A percentile compares a stretch with the other conserved stretches of the same genome.
Conservation (phyloP, 805 yeast genomes). For the Diddensiella santjacobensis region DNA sequence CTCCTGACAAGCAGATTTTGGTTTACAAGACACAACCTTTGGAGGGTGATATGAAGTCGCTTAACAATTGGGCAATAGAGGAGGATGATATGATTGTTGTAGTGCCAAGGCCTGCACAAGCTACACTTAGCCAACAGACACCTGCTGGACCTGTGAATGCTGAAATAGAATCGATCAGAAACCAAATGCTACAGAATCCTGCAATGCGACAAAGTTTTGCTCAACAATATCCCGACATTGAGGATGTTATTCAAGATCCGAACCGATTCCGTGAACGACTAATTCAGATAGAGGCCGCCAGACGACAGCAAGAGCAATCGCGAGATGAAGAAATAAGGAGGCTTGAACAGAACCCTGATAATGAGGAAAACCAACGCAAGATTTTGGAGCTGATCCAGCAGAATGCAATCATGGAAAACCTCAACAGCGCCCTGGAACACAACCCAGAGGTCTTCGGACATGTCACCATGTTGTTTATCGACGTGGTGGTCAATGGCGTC, state of each 20-base stretch:
- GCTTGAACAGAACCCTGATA: constrained; percentile 62
- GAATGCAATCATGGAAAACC: constrained; percentile 73
- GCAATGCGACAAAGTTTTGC: constrained; percentile 32
- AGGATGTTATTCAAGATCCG: constrained; percentile 45
- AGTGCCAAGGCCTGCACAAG: constrained; percentile 5
- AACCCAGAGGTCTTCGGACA: constrained; percentile 86
- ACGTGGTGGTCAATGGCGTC: constrained; percentile 71
- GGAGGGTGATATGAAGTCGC: constrained; percentile 33
- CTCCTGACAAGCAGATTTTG: constrained; percentile 46
- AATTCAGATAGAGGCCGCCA: constrained; percentile 28
- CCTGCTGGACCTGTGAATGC: constrained; percentile 8
- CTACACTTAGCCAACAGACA: not conserved
- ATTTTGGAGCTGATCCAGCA: constrained; percentile 66
- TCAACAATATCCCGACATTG: constrained; percentile 47
- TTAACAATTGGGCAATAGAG: constrained; percentile 47
- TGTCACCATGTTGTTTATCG: constrained; percentile 80
- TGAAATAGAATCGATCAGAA: constrained; percentile 33
- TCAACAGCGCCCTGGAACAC: constrained; percentile 74
- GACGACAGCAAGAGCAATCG: constrained; percentile 34
- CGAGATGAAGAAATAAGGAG: constrained; percentile 46
- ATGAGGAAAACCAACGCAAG: constrained; percentile 61
- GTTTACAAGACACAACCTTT: constrained; percentile 45
- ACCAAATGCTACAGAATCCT: constrained; percentile 35
- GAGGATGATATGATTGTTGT: constrained; percentile 57
- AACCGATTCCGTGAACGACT: constrained; percentile 41